phyloP scores from a whole-genome alignment of 106 monocot genomes.

The Phalaenopsis aphrodite region DNA sequence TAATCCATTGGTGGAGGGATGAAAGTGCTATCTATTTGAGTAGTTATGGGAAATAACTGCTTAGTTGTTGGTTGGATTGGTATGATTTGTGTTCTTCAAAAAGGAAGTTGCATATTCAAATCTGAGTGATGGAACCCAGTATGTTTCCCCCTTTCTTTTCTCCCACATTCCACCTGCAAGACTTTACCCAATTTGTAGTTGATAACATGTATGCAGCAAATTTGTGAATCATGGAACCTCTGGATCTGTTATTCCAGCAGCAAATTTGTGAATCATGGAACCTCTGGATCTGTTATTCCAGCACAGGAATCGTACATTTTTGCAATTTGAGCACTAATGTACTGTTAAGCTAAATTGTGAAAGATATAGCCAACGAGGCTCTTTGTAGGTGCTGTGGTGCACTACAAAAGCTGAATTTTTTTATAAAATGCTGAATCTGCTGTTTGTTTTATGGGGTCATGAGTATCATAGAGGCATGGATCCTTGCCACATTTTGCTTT shows the following conservation, averaged over 20 bases:
- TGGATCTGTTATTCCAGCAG: not conserved
- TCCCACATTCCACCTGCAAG: not conserved
- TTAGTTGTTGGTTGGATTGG: not conserved
- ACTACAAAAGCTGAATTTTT: not conserved
- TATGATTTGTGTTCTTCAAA: not conserved
- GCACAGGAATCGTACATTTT: not conserved
- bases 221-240: not conserved
- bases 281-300: not conserved
- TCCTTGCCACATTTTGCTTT: not conserved
- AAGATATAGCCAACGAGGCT: not conserved
- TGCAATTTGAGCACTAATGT: not conserved
- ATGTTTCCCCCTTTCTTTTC: not conserved
- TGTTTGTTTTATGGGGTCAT: not conserved
- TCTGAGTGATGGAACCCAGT: not conserved
- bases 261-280: not conserved
- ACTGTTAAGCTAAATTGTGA: not conserved
- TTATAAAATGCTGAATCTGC: not conserved
- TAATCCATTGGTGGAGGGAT: not conserved
- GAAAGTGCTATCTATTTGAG: not conserved
- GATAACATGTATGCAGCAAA: not conserved
- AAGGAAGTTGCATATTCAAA: not conserved
- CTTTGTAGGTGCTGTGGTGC: not conserved
- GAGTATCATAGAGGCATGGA: not conserved
- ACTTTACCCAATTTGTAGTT: not conserved
- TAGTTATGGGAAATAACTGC: not conserved